phyloP scores from a whole-genome alignment of 208 protist genomes.

The Willaertia magna region DNA sequence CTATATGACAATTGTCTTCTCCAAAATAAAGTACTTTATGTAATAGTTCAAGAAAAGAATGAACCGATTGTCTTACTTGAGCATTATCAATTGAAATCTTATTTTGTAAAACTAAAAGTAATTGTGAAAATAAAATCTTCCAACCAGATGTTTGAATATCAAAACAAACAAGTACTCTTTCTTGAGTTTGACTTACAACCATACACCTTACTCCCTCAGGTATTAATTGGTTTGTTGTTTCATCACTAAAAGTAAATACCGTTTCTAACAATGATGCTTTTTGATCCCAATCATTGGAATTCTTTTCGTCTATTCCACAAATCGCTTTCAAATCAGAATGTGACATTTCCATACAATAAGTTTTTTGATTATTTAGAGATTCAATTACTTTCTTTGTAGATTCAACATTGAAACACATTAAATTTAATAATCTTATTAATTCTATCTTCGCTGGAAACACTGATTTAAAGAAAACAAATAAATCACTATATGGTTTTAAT shows the following conservation, averaged over 20 bases:
- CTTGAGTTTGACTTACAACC: not conserved
- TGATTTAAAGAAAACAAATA: not conserved
- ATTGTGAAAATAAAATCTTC: not conserved
- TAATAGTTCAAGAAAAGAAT: not conserved
- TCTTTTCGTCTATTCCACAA: not conserved
- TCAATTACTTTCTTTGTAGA: not conserved
- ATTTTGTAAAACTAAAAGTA: not conserved
- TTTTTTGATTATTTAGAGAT: not conserved
- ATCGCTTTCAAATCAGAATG: not conserved
- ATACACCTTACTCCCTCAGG: not conserved
- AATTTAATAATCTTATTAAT: not conserved
- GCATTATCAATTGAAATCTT: not conserved
- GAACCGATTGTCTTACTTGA: not conserved
- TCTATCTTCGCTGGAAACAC: not conserved
- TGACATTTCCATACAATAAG: not conserved
- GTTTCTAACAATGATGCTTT: not conserved
- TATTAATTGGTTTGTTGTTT: not conserved
- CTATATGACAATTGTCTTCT: too few species aligned
- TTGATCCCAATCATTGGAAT: not conserved
- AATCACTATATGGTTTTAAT: not conserved
- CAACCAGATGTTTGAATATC: not conserved
- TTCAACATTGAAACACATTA: not conserved
- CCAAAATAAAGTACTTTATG: not conserved
- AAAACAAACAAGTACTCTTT: not conserved
- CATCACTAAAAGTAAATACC: not conserved